Conservation (phyloP, 768 basidiomycete genomes). For the Tylopilus subfusipes region DNA sequence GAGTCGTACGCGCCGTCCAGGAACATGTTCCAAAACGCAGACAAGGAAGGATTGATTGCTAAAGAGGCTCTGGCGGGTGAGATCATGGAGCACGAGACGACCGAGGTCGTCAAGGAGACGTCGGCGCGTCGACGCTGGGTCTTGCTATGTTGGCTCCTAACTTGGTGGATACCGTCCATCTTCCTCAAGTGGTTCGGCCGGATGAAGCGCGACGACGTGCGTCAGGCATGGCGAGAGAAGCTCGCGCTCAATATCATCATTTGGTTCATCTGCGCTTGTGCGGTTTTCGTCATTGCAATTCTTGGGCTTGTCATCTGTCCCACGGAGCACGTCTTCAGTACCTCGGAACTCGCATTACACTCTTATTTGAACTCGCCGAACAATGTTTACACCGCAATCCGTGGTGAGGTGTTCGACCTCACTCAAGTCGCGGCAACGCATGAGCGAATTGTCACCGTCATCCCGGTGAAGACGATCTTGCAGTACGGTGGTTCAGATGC, state of each 20-base stretch:
- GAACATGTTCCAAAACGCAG: constrained; percentile 91
- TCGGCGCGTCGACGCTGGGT: constrained; percentile 86
- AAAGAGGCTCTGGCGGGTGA: constrained; percentile 86
- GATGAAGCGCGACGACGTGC: constrained; percentile 92
- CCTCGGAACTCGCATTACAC: constrained; percentile 70
- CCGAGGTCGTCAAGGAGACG: constrained; percentile 81
- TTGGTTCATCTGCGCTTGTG: constrained; percentile 87
- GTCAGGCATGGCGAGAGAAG: constrained; percentile 98
- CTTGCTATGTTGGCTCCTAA: constrained; percentile 79
- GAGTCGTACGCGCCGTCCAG: constrained; percentile 92
- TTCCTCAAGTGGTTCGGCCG: constrained; percentile 70
- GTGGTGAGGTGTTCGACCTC: constrained; percentile 95
- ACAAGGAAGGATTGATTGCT: constrained; percentile 67
- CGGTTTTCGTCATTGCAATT: constrained; percentile 90
- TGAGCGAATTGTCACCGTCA: constrained; percentile 61
- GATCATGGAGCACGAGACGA: constrained; percentile 82
- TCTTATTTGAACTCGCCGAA: constrained; percentile 60
- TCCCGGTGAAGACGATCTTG: constrained; percentile 69
- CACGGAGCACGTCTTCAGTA: constrained; percentile 86
- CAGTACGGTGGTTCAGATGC: constrained; percentile 79
- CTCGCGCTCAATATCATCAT: constrained; percentile 92
- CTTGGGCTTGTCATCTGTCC: constrained; percentile 91
- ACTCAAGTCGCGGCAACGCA: constrained; percentile 65
- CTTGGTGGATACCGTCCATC: constrained; percentile 84
- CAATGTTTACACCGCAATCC: constrained; percentile 76